phyloP scores from a whole-genome alignment of 768 basidiomycete genomes.

The Lanmaoa pseudosensibilis region DNA sequence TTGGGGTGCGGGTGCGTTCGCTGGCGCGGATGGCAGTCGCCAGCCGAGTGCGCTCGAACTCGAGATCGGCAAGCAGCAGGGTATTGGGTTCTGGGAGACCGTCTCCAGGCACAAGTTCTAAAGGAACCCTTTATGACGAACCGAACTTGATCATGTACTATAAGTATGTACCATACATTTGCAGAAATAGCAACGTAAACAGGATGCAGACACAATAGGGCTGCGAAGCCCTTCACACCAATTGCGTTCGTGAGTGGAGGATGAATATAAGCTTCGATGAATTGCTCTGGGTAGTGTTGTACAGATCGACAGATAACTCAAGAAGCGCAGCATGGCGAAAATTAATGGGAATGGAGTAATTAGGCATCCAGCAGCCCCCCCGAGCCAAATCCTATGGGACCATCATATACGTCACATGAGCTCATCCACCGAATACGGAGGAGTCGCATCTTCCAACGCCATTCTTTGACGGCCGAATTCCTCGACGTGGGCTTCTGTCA shows the following conservation, averaged over 20 bases:
- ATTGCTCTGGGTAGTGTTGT: not conserved
- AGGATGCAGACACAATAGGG: not conserved
- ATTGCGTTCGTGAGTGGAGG: not conserved
- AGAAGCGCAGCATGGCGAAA: not conserved
- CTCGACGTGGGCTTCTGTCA: slow-evolving; percentile 12
- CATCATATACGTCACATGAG: slow-evolving; percentile 8
- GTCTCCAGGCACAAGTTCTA: slow-evolving; percentile 41
- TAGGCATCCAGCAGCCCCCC: not conserved
- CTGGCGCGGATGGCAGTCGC: slow-evolving; percentile 47
- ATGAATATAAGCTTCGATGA: not conserved
- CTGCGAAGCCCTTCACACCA: not conserved
- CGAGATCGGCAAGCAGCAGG: slow-evolving; percentile 52
- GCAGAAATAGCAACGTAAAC: not conserved
- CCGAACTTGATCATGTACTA: not conserved
- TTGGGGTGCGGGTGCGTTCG: slow-evolving; percentile 73
- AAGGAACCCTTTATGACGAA: not conserved
- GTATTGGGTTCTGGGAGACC: slow-evolving; percentile 49
- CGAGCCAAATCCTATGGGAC: too few relatives aligned
- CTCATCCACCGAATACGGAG: slow-evolving; percentile 12
- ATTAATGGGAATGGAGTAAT: too few relatives aligned
- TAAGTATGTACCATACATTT: not conserved
- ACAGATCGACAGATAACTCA: not conserved
- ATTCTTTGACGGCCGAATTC: slow-evolving; percentile 8
- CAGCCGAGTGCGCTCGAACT: slow-evolving; percentile 51
- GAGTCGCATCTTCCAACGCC: not conserved